phyloP scores from a whole-genome alignment of 2,329 filamentous ascomycete genomes.

The Epichloe scottii region DNA sequence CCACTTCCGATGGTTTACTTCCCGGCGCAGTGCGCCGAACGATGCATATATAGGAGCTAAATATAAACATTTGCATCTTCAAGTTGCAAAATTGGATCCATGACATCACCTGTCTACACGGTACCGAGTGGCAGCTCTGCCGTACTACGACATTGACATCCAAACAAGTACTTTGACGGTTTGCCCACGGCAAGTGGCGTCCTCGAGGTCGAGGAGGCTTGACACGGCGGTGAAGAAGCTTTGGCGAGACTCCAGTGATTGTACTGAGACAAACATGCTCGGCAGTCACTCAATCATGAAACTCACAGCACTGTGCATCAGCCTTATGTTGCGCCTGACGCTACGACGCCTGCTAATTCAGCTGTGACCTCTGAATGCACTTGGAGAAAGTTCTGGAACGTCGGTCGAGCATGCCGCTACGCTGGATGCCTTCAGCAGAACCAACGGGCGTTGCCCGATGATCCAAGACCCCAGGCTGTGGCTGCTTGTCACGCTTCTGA shows the following conservation, averaged over 20 bases:
- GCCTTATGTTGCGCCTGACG: not conserved
- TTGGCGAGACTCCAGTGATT: conserved; percentile 3
- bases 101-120: not conserved
- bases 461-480: not conserved
- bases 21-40: not conserved
- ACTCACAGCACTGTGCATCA: not conserved
- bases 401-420: not conserved
- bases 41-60: not conserved
- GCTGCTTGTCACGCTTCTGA: conserved; percentile 3
- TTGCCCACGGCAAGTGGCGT: not conserved
- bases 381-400: conserved; percentile 1
- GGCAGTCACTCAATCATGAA: conserved; percentile 1
- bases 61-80: not conserved
- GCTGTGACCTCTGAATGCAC: not conserved
- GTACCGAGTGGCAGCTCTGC: not conserved
- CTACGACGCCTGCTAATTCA: not conserved
- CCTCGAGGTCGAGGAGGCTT: not conserved
- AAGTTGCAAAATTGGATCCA: not conserved
- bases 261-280: conserved; percentile 2
- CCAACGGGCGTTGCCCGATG: not conserved
- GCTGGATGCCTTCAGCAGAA: not conserved
- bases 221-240: not conserved
- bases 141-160: not conserved
- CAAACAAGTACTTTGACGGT: not conserved
- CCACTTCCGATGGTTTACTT: not conserved